Base-by-base conservation (phyloP, 73 alveolate species). In the Paramecium sonneborni region DNA sequence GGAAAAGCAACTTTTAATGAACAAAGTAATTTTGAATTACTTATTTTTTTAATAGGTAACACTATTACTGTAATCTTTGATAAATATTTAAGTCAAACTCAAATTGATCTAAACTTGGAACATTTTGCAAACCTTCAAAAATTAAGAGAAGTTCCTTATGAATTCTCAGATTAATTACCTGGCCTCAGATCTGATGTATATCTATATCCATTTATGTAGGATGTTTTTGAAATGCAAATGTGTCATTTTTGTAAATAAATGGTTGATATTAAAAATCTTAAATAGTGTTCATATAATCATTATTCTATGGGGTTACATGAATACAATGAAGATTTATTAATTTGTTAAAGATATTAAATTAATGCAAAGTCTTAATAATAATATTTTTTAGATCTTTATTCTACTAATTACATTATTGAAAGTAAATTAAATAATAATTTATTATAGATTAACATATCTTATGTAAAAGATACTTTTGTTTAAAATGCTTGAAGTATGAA, bases 391-490 rank as follows among this genome's bases (percentile, higher is more conserved):
- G 90, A 79, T 79, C 74, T 79, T 12, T 79, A 79, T 79, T 43
- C 90, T 30, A 34, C 44, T 6, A 79, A 79, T 44, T 79, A 79
- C 55, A 39, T 79, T 3, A 46, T 79, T 18, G 90, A 79, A 79
- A 72, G 86, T 72, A 72, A 30, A 5, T 34, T 62, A 26, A 30
- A 34, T 32, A 15, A 32, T 21, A 18, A 9, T 18, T 12, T 34
- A 28, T 72, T 20, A 38, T 34, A 72, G 90, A 79, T 79, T 32
- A 79, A 24, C 21, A 46, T 11, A 79, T 79, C 0, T 24, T 14
- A 62, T 79, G 90, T 12, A 79, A 79, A 44, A 38, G 90, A 79
- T 79, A 79, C 35, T 79, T 79, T 44, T 79, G 90, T 46, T 23
- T 30, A 3, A 43, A 44, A 79, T 79, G 90, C 41, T 62, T 79